Conservation (phyloP, 352 stramenopile species). For the Phytophthora europaea region DNA sequence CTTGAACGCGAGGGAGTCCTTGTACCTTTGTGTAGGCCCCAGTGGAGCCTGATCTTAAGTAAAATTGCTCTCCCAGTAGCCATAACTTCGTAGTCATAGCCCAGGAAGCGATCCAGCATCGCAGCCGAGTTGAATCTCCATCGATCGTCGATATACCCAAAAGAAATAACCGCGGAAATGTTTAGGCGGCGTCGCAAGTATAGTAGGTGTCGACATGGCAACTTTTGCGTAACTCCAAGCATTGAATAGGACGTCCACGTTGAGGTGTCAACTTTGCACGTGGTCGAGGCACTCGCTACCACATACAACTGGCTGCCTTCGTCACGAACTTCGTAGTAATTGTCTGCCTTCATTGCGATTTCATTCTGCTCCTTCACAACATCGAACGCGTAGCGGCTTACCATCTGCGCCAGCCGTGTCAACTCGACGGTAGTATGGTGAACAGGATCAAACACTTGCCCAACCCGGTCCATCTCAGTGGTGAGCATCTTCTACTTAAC, state of each 20-base stretch:
- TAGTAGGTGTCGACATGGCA: conserved; percentile 5
- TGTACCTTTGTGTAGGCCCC: neutral
- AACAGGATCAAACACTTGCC: neutral
- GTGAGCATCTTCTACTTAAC: conserved; percentile 12
- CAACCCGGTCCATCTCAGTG: neutral
- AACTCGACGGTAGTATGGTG: conserved; percentile 4
- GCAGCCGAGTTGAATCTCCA: conserved; percentile 7
- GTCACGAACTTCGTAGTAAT: neutral
- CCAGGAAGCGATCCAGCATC: conserved; percentile 4
- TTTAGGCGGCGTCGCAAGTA: conserved; percentile 5
- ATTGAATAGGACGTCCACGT: conserved; percentile 7
- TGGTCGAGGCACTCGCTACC: neutral
- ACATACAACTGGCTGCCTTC: neutral
- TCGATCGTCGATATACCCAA: neutral
- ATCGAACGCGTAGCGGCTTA: conserved; percentile 11
- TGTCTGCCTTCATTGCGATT: neutral
- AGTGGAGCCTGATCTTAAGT: too few species aligned
- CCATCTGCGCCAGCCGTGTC: neutral
- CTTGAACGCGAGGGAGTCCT: neutral
- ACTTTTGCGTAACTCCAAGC: neutral
- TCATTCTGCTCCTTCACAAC: conserved; percentile 10
- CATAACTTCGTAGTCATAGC: neutral
- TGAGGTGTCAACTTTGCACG: neutral
- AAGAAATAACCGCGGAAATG: neutral
- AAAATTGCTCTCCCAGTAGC: neutral